phyloP scores from a whole-genome alignment of 2,329 filamentous ascomycete genomes.

The Diplocarpon rosae region DNA sequence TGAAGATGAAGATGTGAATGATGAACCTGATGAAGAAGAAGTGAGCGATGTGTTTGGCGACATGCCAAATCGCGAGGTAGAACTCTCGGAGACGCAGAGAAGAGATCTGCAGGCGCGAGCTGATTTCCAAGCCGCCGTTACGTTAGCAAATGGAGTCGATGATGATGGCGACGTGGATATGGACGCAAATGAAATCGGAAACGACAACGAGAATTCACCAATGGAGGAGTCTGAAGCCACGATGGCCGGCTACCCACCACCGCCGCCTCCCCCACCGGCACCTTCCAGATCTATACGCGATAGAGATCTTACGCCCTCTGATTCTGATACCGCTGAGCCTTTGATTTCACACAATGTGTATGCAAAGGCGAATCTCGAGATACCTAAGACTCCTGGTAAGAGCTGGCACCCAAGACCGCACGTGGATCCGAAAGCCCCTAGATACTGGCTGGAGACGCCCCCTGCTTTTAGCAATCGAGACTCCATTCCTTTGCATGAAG shows the following conservation, averaged over 20 bases:
- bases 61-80: too few species aligned
- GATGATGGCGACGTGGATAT: constrained; percentile 34
- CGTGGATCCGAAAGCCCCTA: constrained; percentile 49
- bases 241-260: constrained; percentile 61
- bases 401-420: constrained; percentile 29
- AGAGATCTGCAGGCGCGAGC: too few species aligned
- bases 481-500: constrained; percentile 62
- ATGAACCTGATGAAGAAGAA: background rate
- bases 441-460: constrained; percentile 81
- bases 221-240: constrained; percentile 69
- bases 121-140: background rate
- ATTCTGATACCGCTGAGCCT: constrained; percentile 58
- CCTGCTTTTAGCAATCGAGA: constrained; percentile 52
- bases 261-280: constrained; percentile 40
- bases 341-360: constrained; percentile 51
- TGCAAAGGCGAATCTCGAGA: constrained; percentile 54
- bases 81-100: too few species aligned
- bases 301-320: constrained; percentile 56
- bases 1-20: constrained; percentile 16
- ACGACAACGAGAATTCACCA: constrained; percentile 40
- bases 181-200: constrained; percentile 33
- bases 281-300: constrained; percentile 38
- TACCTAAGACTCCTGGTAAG: constrained; percentile 68
- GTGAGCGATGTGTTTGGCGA: too few species aligned
- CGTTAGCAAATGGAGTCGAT: constrained; percentile 13